These are phyloP conservation scores for Zalerion maritima DNA, from an alignment of 495 filamentous ascomycete species.

Conservation along the genomic window DNA sequence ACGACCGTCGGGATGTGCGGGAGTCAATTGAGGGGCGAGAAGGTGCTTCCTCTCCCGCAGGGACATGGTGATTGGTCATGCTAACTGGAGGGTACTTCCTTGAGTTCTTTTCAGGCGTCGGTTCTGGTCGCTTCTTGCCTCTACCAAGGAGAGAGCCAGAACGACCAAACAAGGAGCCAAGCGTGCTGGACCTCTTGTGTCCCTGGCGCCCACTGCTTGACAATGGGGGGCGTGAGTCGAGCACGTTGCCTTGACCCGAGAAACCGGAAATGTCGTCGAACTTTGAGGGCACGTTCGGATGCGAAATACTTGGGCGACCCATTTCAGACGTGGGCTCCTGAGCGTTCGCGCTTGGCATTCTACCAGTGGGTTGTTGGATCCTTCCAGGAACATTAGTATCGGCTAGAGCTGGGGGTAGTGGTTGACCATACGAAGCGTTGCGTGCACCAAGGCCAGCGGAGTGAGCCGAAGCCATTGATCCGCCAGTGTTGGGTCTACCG, in stretches of 20 bases:
- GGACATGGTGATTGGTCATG: constrained; percentile 48
- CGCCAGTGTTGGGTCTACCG: constrained; percentile 64
- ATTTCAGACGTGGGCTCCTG: constrained; percentile 22
- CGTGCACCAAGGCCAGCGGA: constrained; percentile 43
- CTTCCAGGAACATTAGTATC: constrained; percentile 83
- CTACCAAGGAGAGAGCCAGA: constrained; percentile 63
- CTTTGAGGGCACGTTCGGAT: constrained; percentile 35
- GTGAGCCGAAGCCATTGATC: constrained; percentile 56
- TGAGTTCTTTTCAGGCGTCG: constrained; percentile 24
- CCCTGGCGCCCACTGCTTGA: constrained; percentile 33
- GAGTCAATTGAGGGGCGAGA: constrained; percentile 71
- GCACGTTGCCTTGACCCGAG: constrained; percentile 6
- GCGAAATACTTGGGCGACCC: constrained; percentile 46
- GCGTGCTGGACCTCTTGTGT: constrained; percentile 86
- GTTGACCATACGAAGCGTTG: constrained; percentile 80
- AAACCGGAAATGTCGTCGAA: constrained; percentile 36
- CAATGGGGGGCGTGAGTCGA: background rate
- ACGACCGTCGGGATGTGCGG: constrained; percentile 49
- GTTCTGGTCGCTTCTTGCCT: constrained; percentile 29
- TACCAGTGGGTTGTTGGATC: constrained; percentile 64
- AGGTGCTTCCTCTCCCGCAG: constrained; percentile 34
- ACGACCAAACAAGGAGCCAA: constrained; percentile 68
- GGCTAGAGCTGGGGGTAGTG: constrained; percentile 73
- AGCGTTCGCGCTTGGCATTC: constrained; percentile 19
- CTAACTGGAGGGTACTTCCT: constrained; percentile 65